A percentile compares a stretch with the other conserved stretches of the same genome.
Conservation (phyloP, 208 protist species). For the Trypanosoma avium region DNA sequence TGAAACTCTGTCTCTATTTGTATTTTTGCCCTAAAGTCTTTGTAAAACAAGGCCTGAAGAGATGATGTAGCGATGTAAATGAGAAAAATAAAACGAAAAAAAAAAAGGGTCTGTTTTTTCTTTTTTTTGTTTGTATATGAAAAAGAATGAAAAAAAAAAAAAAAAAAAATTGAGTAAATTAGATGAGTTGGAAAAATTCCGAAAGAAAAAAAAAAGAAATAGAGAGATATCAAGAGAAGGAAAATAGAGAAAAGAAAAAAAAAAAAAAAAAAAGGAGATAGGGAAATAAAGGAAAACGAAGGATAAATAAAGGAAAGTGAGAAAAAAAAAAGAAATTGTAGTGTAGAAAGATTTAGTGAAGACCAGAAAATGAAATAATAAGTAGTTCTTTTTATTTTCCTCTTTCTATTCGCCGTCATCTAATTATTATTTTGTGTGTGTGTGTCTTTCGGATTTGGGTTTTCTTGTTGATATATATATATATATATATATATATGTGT, state of each 20-base stretch:
- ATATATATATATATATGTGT: no score
- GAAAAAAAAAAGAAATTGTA: background rate
- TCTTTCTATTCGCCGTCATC: constrained; percentile 5
- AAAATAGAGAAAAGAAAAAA: background rate
- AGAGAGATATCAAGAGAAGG: background rate
- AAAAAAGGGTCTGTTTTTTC: no score
- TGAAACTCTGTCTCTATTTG: no score
- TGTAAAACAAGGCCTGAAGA: no score
- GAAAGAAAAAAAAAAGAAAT: background rate
- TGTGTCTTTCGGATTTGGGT: no score
- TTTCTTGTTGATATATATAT: no score
- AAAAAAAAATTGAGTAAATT: background rate
- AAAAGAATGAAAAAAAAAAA: background rate
- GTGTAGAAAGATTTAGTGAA: background rate
- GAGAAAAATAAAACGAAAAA: no score
- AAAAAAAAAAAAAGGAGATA: background rate
- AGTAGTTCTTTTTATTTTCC: background rate
- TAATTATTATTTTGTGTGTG: constrained; percentile 9
- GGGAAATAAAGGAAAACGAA: background rate
- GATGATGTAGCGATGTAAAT: no score
- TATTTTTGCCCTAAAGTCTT: no score
- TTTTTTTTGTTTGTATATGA: no score
- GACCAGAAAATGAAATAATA: no score
- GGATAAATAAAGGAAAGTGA: background rate
- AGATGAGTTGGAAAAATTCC: no score